Evolutionary conservation across 2,329 filamentous ascomycete genomes (phyloP).

Genomic region (Phaeophleospora eucalypticola): DNA sequence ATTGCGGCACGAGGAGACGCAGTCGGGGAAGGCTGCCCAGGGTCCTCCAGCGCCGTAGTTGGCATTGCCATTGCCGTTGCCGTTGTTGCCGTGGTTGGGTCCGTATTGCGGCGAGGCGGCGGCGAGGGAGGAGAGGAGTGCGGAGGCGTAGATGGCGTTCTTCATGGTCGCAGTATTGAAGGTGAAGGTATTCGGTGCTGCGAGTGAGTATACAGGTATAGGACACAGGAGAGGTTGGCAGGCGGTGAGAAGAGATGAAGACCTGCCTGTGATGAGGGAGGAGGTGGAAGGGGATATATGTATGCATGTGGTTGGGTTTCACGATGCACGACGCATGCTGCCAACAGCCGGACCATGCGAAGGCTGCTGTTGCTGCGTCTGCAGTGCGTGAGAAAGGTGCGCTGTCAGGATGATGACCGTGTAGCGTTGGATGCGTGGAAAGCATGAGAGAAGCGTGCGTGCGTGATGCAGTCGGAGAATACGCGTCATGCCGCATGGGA

Average conservation of each 20-base stretch:
- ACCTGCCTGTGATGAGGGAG: background rate
- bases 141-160: constrained; percentile 9
- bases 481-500: constrained; percentile 26
- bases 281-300: background rate
- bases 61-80: constrained; percentile 5
- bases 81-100: background rate
- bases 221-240: background rate
- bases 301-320: background rate
- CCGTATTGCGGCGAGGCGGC: constrained; percentile 14
- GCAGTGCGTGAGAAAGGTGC: background rate
- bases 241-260: background rate
- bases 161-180: constrained; percentile 11
- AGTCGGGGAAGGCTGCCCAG: constrained; percentile 15
- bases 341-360: background rate
- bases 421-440: background rate
- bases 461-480: constrained; percentile 14
- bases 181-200: background rate
- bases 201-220: background rate
- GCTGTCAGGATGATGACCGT: background rate
- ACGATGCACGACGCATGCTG: background rate
- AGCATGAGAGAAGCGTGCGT: background rate
- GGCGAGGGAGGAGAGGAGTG: constrained; percentile 15
- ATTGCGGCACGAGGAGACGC: constrained; percentile 14
- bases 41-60: constrained; percentile 9
- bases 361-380: too few species aligned